These are phyloP conservation scores for Nicotiana paniculata DNA, from an alignment of 257 asterid genomes.

Conservation along the genomic window DNA sequence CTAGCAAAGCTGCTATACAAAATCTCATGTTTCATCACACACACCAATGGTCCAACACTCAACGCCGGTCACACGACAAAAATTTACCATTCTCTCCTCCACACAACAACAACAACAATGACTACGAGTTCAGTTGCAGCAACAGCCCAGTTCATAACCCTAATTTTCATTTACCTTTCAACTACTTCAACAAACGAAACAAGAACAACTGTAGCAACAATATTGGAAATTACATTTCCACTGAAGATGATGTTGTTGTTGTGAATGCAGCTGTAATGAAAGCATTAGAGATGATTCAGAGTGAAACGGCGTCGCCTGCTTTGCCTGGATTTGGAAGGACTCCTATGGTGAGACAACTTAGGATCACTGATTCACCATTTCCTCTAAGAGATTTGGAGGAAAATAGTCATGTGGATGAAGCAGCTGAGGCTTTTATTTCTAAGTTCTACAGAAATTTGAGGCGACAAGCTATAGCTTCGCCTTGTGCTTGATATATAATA, in stretches of 20 bases:
- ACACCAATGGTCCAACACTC: conserved; percentile 9
- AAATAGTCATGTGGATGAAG: conserved; percentile 49
- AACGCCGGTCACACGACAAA: conserved; percentile 24
- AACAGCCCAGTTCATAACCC: conserved; percentile 48
- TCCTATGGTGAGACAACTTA: conserved; percentile 67
- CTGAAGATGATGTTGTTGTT: conserved; percentile 25
- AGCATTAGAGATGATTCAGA: conserved; percentile 43
- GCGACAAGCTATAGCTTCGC: conserved; percentile 25
- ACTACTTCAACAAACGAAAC: conserved; percentile 29
- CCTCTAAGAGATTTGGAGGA: conserved; percentile 32
- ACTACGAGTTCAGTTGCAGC: conserved; percentile 82
- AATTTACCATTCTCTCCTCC: conserved; percentile 16
- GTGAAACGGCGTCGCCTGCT: conserved; percentile 62
- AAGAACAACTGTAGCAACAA: conserved; percentile 3
- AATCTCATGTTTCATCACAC: conserved; percentile 63
- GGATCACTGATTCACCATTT: conserved; percentile 65
- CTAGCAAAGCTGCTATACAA: conserved; percentile 70
- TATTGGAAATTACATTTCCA: not conserved
- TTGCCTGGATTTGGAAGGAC: conserved; percentile 65
- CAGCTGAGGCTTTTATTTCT: conserved; percentile 50
- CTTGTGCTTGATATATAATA: not conserved
- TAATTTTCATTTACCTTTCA: conserved; percentile 33
- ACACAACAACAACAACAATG: not conserved
- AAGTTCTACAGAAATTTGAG: conserved; percentile 56
- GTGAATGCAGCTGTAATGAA: conserved; percentile 20